A percentile compares a stretch with the other conserved stretches of the same genome.
Conservation (phyloP, 2,329 filamentous ascomycete genomes). For the Penicillium sp. region DNA sequence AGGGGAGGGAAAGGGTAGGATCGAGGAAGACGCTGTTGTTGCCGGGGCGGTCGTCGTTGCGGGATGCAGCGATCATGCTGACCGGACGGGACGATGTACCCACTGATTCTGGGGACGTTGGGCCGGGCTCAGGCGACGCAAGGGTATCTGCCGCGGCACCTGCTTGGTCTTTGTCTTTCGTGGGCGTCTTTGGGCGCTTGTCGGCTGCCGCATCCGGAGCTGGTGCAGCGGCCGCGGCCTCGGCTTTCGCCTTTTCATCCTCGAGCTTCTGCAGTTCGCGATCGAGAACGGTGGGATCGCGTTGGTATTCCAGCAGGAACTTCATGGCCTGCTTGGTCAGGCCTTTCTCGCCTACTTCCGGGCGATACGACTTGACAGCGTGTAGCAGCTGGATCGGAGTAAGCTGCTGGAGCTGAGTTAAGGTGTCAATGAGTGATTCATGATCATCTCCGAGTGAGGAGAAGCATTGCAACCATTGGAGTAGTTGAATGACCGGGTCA, state of each 20-base stretch:
- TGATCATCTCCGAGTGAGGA: constrained; percentile 89
- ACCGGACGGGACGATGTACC: constrained; percentile 25
- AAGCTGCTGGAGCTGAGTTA: constrained; percentile 82
- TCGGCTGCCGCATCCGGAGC: constrained; percentile 10
- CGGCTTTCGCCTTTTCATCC: constrained; percentile 20
- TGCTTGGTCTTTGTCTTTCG: constrained; percentile 16
- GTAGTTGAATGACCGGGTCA: constrained; percentile 82
- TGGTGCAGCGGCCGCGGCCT: constrained; percentile 14
- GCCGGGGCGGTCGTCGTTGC: constrained; percentile 27
- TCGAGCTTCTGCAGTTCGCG: constrained; percentile 36
- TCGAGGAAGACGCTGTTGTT: constrained; percentile 65
- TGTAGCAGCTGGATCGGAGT: constrained; percentile 88
- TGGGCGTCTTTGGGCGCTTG: constrained; percentile 32
- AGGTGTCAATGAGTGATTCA: constrained; percentile 79
- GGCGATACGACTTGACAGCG: constrained; percentile 85
- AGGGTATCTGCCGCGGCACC: constrained; percentile 11
- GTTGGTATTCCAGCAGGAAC: constrained; percentile 77
- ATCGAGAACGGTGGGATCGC: constrained; percentile 62
- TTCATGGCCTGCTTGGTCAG: constrained; percentile 84
- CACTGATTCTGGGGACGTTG: constrained; percentile 26
- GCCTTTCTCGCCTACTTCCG: constrained; percentile 92
- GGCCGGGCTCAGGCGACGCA: constrained; percentile 18
- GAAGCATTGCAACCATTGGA: constrained; percentile 98
- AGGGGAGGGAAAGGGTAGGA: constrained; percentile 87
- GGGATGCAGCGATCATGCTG: constrained; percentile 17